Conservation (phyloP, 768 basidiomycete species). For the Macrocybe gigantea region DNA sequence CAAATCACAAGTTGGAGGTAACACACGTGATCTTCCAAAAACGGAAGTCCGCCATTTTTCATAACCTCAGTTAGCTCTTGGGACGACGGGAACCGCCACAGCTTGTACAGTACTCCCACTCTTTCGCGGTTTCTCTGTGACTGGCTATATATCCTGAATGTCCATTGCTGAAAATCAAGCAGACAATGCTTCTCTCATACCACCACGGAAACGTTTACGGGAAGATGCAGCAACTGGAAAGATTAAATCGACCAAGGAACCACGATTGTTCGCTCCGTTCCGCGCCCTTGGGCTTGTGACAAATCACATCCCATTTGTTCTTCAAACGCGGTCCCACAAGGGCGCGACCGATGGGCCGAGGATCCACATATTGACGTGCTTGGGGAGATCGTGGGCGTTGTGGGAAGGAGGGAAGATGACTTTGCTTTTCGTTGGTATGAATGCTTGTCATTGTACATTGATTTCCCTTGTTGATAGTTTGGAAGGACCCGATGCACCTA, state of each 20-base stretch:
- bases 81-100: not conserved
- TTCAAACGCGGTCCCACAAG: conserved; percentile 82
- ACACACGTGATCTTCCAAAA: too few relatives aligned
- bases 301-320: conserved; percentile 81
- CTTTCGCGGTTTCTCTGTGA: too few relatives aligned
- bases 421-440: conserved; percentile 89
- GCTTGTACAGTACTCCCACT: too few relatives aligned
- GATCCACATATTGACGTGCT: conserved; percentile 78
- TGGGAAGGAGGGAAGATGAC: conserved; percentile 96
- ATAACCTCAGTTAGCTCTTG: not conserved
- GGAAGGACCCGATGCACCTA: conserved; percentile 76
- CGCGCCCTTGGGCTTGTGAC: conserved; percentile 93
- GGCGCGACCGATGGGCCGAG: conserved; percentile 80
- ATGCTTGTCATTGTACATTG: conserved; percentile 7
- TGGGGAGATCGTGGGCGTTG: conserved; percentile 88
- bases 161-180: not conserved
- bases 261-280: conserved; percentile 84
- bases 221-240: conserved; percentile 20
- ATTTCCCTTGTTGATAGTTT: conserved; percentile 1
- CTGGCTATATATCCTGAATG: too few relatives aligned
- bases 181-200: conserved; percentile 8
- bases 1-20: too few relatives aligned
- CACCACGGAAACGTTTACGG: conserved; percentile 49
- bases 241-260: conserved; percentile 21
- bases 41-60: too few relatives aligned